These are phyloP conservation scores for Diplodia seriata DNA, from an alignment of 2,329 filamentous ascomycete species.

Conservation along the genomic window DNA sequence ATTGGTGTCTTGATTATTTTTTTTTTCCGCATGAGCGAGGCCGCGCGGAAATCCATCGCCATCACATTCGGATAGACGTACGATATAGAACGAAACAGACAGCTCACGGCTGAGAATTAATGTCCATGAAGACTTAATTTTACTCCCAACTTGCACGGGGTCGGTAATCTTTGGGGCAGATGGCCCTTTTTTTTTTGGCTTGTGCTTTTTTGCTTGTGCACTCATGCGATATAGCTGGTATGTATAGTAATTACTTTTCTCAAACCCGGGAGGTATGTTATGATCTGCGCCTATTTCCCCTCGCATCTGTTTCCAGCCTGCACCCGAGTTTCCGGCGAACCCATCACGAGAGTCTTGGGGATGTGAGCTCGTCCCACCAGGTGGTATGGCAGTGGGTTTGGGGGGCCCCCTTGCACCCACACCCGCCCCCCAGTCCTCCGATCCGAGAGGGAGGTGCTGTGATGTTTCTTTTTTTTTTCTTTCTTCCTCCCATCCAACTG, in stretches of 20 bases:
- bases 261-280: neutral
- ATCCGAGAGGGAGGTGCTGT: neutral
- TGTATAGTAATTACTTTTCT: neutral
- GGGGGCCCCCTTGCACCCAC: too few relatives aligned
- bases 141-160: neutral
- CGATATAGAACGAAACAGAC: slow-evolving; percentile 33
- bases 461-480: neutral
- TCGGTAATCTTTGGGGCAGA: too few relatives aligned
- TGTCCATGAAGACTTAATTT: slow-evolving; percentile 29
- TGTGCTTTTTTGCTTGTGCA: neutral
- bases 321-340: neutral
- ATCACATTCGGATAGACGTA: slow-evolving; percentile 32
- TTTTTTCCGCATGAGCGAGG: slow-evolving; percentile 2
- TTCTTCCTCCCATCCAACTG: too few relatives aligned
- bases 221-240: neutral
- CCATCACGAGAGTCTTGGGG: neutral
- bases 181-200: neutral
- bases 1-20: slow-evolving; percentile 3
- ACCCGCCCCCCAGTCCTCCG: too few relatives aligned
- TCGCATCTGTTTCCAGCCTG: neutral
- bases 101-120: slow-evolving; percentile 32
- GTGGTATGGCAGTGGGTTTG: neutral
- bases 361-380: neutral
- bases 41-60: slow-evolving; percentile 18
- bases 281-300: slow-evolving; percentile 7